Evolutionary conservation across 179 eudicot species (phyloP).

Genomic region (Beta corolliflora): DNA sequence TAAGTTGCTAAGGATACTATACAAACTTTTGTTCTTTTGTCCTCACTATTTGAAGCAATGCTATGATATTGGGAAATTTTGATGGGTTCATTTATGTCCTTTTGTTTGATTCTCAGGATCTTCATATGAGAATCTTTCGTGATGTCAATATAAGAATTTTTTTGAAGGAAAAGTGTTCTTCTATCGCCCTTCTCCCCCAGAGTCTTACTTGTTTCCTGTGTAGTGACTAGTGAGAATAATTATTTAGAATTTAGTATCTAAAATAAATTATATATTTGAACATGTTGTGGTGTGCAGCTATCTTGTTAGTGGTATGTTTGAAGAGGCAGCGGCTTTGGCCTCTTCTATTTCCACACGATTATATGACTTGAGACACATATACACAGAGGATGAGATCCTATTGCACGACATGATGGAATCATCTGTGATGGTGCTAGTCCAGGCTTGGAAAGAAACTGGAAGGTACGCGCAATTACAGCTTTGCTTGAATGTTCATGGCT

Average conservation of each 20-base stretch:
- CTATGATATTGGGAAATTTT: neutral
- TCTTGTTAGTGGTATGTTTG: slow-evolving; percentile 74
- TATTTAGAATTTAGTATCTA: neutral
- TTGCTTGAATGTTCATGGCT: neutral
- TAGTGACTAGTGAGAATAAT: neutral
- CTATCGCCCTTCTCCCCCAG: neutral
- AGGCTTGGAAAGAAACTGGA: slow-evolving; percentile 61
- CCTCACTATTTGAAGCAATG: neutral
- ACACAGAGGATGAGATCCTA: slow-evolving; percentile 29
- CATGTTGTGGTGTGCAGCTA: slow-evolving; percentile 49
- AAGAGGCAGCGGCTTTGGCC: slow-evolving; percentile 62
- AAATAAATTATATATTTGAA: neutral
- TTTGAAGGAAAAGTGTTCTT: neutral
- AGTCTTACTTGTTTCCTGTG: neutral
- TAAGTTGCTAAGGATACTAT: neutral
- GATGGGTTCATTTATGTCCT: neutral
- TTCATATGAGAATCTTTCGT: neutral
- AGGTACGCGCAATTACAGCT: slow-evolving; percentile 44
- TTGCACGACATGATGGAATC: slow-evolving; percentile 67
- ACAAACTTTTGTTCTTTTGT: neutral
- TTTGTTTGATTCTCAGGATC: neutral
- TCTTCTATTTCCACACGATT: slow-evolving; percentile 52
- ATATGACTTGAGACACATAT: slow-evolving; percentile 19
- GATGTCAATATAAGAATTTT: neutral
- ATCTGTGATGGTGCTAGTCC: slow-evolving; percentile 79